Evolutionary conservation across 345 rosid species (phyloP), one percentile per base, ranked within the genome.

Genomic region (Acer negundo): DNA sequence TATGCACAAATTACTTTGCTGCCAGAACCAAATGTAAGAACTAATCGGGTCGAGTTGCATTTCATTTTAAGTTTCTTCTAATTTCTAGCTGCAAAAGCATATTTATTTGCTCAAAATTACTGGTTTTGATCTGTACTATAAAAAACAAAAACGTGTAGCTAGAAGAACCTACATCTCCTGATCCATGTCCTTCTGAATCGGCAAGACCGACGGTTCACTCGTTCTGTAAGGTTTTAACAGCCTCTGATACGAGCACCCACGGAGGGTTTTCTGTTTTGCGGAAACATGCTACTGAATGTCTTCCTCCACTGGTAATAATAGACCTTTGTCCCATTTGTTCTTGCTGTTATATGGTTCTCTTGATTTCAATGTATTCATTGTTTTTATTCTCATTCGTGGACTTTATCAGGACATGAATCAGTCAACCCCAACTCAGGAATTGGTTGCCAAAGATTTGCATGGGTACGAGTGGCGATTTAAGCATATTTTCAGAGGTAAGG

Each of bases 231-330:
- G 94, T 92, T 77, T 82, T 95, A 73, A 95, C 99, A 3, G 99
- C 99, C 5, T 93, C 99, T 19, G 99, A 95, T 80, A 95, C 99
- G 20, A 95, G 99, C 87, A 95, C 99, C 56, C 98, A 95, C 59
- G 99, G 99, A 20, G 99, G 99, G 9, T 93, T 95, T 83, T 95
- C 98, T 75, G 96, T 95, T 79, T 88, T 95, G 16, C 84, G 97
- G 78, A 93, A 89, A 74, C 98, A 95, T 64, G 99, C 99, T 0
- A 90, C 90, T 0, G 98, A 95, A 70, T 95, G 99, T 82, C 94
- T 95, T 81, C 99, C 99, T 80, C 91, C 88, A 0, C 86, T 95
- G 98, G 99, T 95, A 90, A 4, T 59, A 58, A 7, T 59, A 58
- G 19, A 59, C 4, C 6, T 22, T 31, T 49, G 38, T 5, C 35